Base-by-base conservation (phyloP, 2,329 filamentous ascomycete genomes). In the Macrophomina tecta region DNA sequence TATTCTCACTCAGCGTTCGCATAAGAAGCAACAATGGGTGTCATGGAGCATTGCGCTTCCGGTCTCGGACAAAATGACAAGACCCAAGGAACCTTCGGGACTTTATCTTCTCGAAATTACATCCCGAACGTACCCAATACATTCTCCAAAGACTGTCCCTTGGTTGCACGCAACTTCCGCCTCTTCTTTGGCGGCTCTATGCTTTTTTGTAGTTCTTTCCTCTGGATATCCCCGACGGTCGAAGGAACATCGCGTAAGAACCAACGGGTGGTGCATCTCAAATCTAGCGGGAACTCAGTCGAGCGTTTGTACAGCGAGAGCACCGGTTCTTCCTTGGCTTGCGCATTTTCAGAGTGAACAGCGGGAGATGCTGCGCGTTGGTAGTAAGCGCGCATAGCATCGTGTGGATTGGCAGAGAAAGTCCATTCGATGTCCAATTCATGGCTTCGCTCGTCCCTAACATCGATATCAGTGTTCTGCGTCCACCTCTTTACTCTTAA, bases 341-440 rank as follows among this genome's bases (percentile, higher is more conserved):
- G 14, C 2, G 16, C 16, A n/a, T 38, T n/a, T 8, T 34, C 5
- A 5, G 30, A 18, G 5, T 16, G 11, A 62, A 62, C 11, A 14
- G 7, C n/a, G 7, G 45, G 32, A 49, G 58, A 62, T 23, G 42
- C 11, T 5, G 58, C 42, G n/a, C 58, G 58, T 36, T 45, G 42
- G 7, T 62, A 62, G 36, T 62, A 62, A 23, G 30, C 58, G n/a
- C 58, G 30, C 30, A 62, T 36, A n/a, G 58, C 42, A 16, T 62
- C 58, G 32, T 32, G 40, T 8, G 46, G 42, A 38, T 62, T 62
- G 0, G 42, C 30, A n/a, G 42, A 49, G 4, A 62, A 49, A 3
- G 32, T 36, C 58, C 58, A 62, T 11, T 49, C 58, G 5, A 23
- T 28, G 58, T 62, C 49, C 16, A 62, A 32, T 30, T 49, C 30